Base-by-base conservation (phyloP, 2,329 filamentous ascomycete genomes). In the Talaromyces verruculosus region DNA sequence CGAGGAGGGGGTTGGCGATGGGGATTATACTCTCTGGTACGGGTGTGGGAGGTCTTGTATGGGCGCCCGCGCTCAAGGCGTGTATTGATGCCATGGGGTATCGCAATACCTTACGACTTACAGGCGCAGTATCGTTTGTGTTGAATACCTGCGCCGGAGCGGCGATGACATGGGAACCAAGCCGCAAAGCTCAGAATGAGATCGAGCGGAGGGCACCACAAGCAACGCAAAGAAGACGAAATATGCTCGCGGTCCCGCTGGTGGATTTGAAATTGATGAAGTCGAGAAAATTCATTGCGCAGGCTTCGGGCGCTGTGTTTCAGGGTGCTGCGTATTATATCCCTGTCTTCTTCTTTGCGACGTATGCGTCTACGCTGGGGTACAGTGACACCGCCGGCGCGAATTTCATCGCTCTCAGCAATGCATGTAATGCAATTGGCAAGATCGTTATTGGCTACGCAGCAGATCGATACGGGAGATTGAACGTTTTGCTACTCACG, bases 401-500 rank as follows among this genome's bases (percentile, higher is more conserved):
- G 0, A 80, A 75, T 22, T 75, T 81, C 17, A 78, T 80, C 41
- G 73, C 78, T 4, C 69, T 80, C 3, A 78, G 75, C 30, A 81
- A 80, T 60, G 77, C 77, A 0, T 74, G 76, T 7, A 80, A 79
- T 65, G 77, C 77, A 1, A 66, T 77, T 4, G 77, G 77, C 2
- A 77, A 78, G 63, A 74, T 81, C 3, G 69, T 72, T 1, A 76
- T 80, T 64, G 78, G 79, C 1, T 72, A 75, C 49, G 67, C 74
- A 2, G 78, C 79, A 2, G 79, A 80, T 65, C 69, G 73, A 3
- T 71, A 78, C 41, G 78, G 79, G 11, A 66, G 79, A 35, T 70
- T 80, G 17, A 81, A 81, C 65, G 75, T 76, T 0, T 67, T 81
- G 1, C 72, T 80, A 3, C 57, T 78, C 33, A 72, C 69, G 11